Percentiles rank a stretch among this genome's conserved stretches.
phyloP scores from a whole-genome alignment of 805 yeast genomes.

The Lipomyces spencermartinsiae region DNA sequence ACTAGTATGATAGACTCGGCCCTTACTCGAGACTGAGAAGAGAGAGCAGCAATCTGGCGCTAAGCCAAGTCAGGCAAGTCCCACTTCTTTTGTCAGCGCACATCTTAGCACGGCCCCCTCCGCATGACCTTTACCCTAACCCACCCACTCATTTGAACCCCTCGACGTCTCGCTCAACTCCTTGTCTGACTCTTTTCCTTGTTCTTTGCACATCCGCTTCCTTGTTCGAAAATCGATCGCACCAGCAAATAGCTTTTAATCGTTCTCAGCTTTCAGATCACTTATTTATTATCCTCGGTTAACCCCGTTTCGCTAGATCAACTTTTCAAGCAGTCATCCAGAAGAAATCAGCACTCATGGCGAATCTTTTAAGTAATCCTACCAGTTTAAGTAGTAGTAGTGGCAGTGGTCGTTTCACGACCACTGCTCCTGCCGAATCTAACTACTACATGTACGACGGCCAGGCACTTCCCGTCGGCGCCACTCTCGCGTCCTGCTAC shows the following conservation, averaged over 20 bases:
- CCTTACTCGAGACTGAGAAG: background rate
- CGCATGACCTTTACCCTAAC: constrained; percentile 6
- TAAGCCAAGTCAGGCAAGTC: background rate
- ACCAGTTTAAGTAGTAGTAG: constrained; percentile 29
- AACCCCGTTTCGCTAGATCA: background rate
- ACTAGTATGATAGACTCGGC: too few species aligned
- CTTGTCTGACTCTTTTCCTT: background rate
- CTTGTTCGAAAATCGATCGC: background rate
- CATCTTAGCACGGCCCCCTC: background rate
- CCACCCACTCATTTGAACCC: constrained; percentile 1
- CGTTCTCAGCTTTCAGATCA: background rate
- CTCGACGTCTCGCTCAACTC: background rate
- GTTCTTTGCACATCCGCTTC: background rate
- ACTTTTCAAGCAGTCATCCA: constrained; percentile 9
- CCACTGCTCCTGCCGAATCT: constrained; percentile 7
- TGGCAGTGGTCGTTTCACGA: constrained; percentile 14
- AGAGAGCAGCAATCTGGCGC: background rate
- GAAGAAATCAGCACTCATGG: constrained; percentile 28
- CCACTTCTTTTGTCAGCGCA: background rate
- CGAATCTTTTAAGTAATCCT: constrained; percentile 39
- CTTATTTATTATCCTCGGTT: background rate
- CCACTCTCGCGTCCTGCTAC: constrained; percentile 39
- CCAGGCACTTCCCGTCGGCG: constrained; percentile 21
- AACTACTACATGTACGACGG: constrained; percentile 25
- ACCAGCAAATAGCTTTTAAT: background rate